Percentiles rank a stretch among this genome's conserved stretches.
phyloP scores from a whole-genome alignment of 352 stramenopile genomes.

The Phytophthora agathidicida region DNA sequence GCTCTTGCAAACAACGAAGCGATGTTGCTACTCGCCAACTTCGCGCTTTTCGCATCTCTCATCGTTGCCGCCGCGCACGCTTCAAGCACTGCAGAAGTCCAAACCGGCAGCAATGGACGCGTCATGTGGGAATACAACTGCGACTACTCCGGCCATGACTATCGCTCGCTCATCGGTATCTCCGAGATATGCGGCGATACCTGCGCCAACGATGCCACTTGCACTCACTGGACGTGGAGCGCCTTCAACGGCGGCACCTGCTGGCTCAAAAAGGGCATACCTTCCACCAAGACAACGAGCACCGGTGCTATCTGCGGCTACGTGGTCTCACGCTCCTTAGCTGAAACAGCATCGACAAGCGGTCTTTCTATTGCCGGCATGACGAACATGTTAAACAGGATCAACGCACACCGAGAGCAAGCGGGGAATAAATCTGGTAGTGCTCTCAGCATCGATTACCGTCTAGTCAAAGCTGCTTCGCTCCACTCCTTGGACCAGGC shows the following conservation, averaged over 20 bases:
- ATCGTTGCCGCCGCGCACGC: background rate
- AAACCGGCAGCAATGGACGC: constrained; percentile 19
- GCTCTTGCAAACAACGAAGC: background rate
- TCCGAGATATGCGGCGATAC: constrained; percentile 35
- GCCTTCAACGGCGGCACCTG: constrained; percentile 39
- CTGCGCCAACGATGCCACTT: constrained; percentile 25
- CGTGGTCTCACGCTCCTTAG: constrained; percentile 27
- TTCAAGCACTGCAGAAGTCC: constrained; percentile 12
- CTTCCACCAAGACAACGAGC: constrained; percentile 8
- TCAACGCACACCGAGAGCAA: constrained; percentile 49
- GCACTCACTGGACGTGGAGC: constrained; percentile 38
- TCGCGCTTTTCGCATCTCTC: constrained; percentile 1
- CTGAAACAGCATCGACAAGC: constrained; percentile 9
- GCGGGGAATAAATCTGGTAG: no score
- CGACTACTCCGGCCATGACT: constrained; percentile 29
- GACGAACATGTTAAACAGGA: constrained; percentile 37
- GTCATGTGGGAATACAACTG: constrained; percentile 35
- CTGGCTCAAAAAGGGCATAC: constrained; percentile 31
- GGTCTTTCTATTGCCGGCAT: constrained; percentile 21
- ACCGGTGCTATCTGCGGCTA: constrained; percentile 33
- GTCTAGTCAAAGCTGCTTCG: constrained; percentile 11
- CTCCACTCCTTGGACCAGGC: constrained; percentile 41
- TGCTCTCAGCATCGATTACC: constrained; percentile 38
- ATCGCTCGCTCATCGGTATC: constrained; percentile 12
- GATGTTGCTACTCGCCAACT: constrained; percentile 8